phyloP scores from a whole-genome alignment of 139 green algal species.

The Protoeuglena noctilucae region DNA sequence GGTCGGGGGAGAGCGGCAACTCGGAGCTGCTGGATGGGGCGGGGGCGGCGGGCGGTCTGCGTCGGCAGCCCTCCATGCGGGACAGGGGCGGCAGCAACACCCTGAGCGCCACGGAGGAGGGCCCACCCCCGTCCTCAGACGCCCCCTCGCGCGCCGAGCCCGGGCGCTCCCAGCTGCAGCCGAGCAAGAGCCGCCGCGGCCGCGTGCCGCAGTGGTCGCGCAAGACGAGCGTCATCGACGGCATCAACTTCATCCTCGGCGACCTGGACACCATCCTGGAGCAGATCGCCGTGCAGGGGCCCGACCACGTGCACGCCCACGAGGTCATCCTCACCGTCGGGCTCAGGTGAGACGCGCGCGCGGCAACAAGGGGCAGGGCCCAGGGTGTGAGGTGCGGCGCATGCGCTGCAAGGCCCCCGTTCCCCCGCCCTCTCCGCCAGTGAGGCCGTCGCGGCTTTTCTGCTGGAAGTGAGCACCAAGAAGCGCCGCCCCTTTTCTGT shows the following conservation, averaged over 20 bases:
- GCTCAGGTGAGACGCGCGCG: no score
- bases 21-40: slow-evolving; percentile 54
- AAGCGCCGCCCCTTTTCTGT: slow-evolving; percentile 73
- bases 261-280: slow-evolving; percentile 76
- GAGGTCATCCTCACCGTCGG: slow-evolving; percentile 26
- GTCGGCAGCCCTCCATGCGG: no score
- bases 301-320: slow-evolving; percentile 85
- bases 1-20: slow-evolving; percentile 13
- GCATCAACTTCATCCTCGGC: slow-evolving; percentile 82
- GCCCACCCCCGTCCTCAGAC: not conserved
- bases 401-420: no score
- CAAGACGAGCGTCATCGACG: slow-evolving; percentile 69
- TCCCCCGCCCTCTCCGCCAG: no score
- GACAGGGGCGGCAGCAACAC: slow-evolving; percentile 25
- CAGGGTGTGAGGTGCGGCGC: not conserved
- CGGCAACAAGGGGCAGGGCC: not conserved
- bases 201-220: slow-evolving; percentile 25
- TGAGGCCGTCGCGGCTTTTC: not conserved
- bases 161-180: not conserved
- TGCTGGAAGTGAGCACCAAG: slow-evolving; percentile 61
- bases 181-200: not conserved
- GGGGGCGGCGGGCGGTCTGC: no score
- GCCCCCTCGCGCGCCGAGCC: not conserved
- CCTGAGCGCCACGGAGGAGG: not conserved
- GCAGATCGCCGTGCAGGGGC: slow-evolving; percentile 57